Evolutionary conservation across 306 rosid genomes (phyloP).

Genomic region (Castanea crenata): DNA sequence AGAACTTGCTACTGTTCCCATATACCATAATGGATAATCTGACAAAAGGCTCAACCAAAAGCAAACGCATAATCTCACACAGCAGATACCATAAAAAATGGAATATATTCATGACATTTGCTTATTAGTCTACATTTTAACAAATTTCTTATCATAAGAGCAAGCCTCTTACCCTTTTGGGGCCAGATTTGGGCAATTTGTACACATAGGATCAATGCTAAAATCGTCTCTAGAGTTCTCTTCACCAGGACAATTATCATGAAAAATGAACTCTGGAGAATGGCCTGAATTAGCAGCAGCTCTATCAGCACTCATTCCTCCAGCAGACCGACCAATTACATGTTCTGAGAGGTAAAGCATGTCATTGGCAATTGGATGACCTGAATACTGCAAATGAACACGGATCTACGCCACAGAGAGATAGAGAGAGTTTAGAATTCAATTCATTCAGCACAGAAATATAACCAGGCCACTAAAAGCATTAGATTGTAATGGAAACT

Average conservation of each 20-base stretch:
- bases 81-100: not conserved
- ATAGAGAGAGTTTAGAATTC: not conserved
- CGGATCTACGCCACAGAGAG: conserved; percentile 61
- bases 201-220: conserved; percentile 77
- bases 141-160: conserved; percentile 1
- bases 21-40: not conserved
- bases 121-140: not conserved
- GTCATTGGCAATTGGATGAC: conserved; percentile 91
- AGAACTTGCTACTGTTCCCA: not conserved
- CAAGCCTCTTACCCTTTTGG: conserved; percentile 66
- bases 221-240: conserved; percentile 47
- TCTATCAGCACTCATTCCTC: conserved; percentile 55
- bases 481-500: not conserved
- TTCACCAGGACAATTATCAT: conserved; percentile 33
- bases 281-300: conserved; percentile 40
- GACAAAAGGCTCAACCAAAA: not conserved
- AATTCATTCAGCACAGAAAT: not conserved
- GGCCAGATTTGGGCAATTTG: conserved; percentile 84
- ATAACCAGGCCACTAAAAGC: not conserved
- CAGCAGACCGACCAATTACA: conserved; percentile 35
- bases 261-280: conserved; percentile 31
- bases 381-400: conserved; percentile 71
- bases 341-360: conserved; percentile 61
- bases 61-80: not conserved
- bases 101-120: conserved; percentile 1